Evolutionary conservation across 1,284 basidiomycete genomes (phyloP), one percentile per base, ranked within the genome.

Genomic region (Inonotus obliquus): DNA sequence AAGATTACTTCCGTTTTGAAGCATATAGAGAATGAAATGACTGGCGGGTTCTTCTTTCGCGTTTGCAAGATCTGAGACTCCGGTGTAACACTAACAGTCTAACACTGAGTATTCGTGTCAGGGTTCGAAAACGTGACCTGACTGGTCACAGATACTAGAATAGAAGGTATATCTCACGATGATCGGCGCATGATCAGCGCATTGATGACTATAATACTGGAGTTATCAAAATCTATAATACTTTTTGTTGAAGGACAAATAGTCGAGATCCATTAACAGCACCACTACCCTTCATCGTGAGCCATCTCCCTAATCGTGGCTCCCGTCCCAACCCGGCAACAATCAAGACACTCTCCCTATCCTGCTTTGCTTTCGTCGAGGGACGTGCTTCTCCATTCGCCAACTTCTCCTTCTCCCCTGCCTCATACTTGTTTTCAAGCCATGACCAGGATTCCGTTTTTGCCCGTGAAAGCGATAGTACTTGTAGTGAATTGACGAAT

Each of bases 401-500:
- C 38, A 32, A 21, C 13, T 19, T 27, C 21, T 21, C 25, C 17
- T 47, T 25, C 32, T 32, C 44, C 10, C 9, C 21, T 1, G 70
- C 63, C 32, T 62, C 55, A 6, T 6, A 59, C 61, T 61, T 62
- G 41, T 54, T 63, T 56, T 66, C 61, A 21, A 75, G 67, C 84
- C 83, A 87, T 3, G 71, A 54, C 11, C 79, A 73, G 4, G 74
- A 72, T 13, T 76, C 71, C 25, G 79, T 68, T 60, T 83, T 81
- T 10, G 78, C 77, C 63, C 78, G 77, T 4, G 87, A 82, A 4
- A 87, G 80, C 1, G 82, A 75, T 38, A 96, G 66, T 52, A 98
- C 74, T 71, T 97, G 94, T 0, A 99, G 76, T 6, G 92, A 92
- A 75, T 99, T 99, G 69, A 98, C 79, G 56, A 97, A 85, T 0